phyloP scores from a whole-genome alignment of 2,329 filamentous ascomycete species.

The Cryphonectria japonica region DNA sequence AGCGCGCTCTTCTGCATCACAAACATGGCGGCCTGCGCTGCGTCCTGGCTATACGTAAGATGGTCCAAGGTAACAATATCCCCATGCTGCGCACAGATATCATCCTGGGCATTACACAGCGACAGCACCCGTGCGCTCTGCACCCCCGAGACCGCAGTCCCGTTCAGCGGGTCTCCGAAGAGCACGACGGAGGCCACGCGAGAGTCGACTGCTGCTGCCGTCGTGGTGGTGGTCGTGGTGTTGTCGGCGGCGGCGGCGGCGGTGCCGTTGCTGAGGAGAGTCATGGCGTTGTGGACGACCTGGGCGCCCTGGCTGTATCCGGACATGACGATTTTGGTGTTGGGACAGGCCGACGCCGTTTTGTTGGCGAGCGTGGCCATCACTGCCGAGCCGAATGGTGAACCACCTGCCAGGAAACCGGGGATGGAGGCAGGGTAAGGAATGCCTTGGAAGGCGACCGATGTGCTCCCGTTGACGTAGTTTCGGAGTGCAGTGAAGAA shows the following conservation, averaged over 20 bases:
- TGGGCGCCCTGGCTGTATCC: conserved; percentile 43
- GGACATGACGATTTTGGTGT: conserved; percentile 46
- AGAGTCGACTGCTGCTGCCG: conserved; percentile 3
- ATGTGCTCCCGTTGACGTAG: conserved; percentile 28
- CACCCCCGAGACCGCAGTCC: conserved; percentile 24
- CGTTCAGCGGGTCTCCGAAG: conserved; percentile 29
- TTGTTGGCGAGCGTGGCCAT: conserved; percentile 34
- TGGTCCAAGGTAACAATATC: conserved; percentile 35
- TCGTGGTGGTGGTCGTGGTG: no score
- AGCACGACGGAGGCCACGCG: conserved; percentile 21
- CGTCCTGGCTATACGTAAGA: conserved; percentile 35
- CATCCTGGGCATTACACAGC: conserved; percentile 24
- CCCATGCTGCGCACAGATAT: conserved; percentile 30
- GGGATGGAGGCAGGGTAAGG: conserved; percentile 34
- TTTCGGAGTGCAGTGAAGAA: conserved; percentile 33
- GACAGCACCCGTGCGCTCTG: conserved; percentile 17
- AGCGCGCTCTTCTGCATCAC: conserved; percentile 35
- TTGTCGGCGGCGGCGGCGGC: neutral
- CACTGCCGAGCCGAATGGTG: conserved; percentile 21
- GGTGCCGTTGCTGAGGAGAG: neutral
- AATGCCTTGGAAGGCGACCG: conserved; percentile 36
- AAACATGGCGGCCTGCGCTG: conserved; percentile 34
- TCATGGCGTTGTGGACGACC: conserved; percentile 37
- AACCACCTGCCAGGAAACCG: conserved; percentile 34
- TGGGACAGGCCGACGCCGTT: conserved; percentile 37